These are phyloP conservation scores for Gliomastix tumulicola DNA, from an alignment of 2,329 filamentous ascomycete genomes.

Conservation along the genomic window DNA sequence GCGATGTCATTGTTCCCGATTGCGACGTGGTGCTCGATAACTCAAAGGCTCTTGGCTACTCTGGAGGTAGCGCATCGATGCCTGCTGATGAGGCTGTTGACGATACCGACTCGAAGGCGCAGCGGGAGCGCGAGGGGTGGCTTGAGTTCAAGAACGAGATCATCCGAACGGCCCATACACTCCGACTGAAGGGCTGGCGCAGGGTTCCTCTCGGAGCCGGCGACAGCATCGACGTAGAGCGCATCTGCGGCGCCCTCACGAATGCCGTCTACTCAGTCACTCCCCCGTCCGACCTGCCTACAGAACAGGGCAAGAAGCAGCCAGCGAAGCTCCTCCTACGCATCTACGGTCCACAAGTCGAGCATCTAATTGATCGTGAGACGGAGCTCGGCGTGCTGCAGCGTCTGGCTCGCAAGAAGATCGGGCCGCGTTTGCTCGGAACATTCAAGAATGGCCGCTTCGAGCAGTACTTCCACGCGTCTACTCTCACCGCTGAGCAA, in stretches of 20 bases:
- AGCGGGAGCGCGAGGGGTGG: constrained; percentile 66
- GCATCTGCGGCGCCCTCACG: constrained; percentile 84
- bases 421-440: constrained; percentile 83
- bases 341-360: constrained; percentile 91
- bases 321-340: constrained; percentile 73
- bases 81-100: constrained; percentile 38
- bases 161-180: constrained; percentile 78
- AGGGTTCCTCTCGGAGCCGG: constrained; percentile 68
- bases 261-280: constrained; percentile 95
- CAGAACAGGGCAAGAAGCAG: constrained; percentile 31
- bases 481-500: constrained; percentile 69
- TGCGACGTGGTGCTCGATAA: constrained; percentile 87
- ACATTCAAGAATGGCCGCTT: constrained; percentile 94
- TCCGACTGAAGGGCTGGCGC: constrained; percentile 88
- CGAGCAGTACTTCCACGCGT: constrained; percentile 86
- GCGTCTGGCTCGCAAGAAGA: constrained; percentile 82
- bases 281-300: constrained; percentile 58
- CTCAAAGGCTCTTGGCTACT: constrained; percentile 77
- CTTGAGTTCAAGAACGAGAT: constrained; percentile 87
- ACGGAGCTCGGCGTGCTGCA: constrained; percentile 81
- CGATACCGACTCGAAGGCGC: constrained; percentile 28
- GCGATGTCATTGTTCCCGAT: constrained; percentile 74
- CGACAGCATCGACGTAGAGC: constrained; percentile 61
- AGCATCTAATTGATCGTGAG: constrained; percentile 91
- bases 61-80: constrained; percentile 40